phyloP scores from a whole-genome alignment of 352 stramenopile species.

The Aphanomyces stellatus region DNA sequence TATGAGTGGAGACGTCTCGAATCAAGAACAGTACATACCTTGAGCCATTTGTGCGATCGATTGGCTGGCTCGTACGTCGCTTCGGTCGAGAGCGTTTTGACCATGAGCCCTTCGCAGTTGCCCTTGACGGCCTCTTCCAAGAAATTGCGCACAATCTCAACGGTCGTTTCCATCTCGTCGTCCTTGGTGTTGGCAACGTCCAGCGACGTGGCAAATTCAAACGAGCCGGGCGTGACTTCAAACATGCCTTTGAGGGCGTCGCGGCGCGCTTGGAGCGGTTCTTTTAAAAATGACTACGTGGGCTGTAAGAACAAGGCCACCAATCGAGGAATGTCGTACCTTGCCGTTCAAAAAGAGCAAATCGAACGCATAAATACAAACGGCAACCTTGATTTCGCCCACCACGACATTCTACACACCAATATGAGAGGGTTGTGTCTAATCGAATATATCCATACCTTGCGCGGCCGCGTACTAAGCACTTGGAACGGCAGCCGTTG shows the following conservation, averaged over 20 bases:
- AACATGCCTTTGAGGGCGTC: constrained; percentile 90
- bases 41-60: constrained; percentile 99
- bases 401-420: constrained; percentile 53
- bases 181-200: constrained; percentile 76
- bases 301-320: not conserved
- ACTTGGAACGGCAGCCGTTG: constrained; percentile 98
- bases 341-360: constrained; percentile 97
- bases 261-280: constrained; percentile 86
- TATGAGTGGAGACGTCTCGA: not conserved
- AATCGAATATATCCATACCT: constrained; percentile 33
- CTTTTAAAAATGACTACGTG: constrained; percentile 87
- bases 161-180: constrained; percentile 80
- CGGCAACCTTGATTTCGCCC: constrained; percentile 85
- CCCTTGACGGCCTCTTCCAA: constrained; percentile 91
- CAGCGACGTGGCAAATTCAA: constrained; percentile 91
- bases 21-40: constrained; percentile 45
- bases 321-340: not conserved
- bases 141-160: constrained; percentile 86
- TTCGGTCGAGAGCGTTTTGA: constrained; percentile 98
- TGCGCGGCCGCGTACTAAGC: constrained; percentile 95
- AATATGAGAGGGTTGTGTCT: not conserved
- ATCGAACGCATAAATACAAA: constrained; percentile 98
- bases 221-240: constrained; percentile 85
- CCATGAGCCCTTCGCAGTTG: constrained; percentile 97
- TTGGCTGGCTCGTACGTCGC: constrained; percentile 96